Evolutionary conservation across 371 early-diverging fungal genomes (phyloP), one percentile per base, ranked within the genome.

Genomic region (Apophysomyces ossiformis): DNA sequence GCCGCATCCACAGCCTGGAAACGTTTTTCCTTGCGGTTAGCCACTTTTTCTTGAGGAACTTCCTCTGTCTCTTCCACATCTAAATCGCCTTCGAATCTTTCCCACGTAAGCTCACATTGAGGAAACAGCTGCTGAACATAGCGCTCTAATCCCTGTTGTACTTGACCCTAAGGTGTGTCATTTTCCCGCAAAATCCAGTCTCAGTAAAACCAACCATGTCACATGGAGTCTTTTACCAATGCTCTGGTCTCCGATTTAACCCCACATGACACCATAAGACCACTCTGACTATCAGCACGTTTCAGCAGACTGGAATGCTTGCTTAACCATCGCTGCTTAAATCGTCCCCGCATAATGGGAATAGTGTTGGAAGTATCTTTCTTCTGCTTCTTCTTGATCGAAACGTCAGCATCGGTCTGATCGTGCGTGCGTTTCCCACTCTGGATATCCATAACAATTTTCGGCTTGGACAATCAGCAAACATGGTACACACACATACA

Each of bases 1-100:
- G 84, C 85, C 11, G 83, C 69, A 65, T 87, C 87, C 5, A 87
- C 79, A 5, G 82, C 83, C 64, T 87, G 79, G 37, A 83, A 72
- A 11, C 71, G 68, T 39, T 74, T 75, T 35, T 84, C 82, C 54
- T 84, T 82, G 18, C 67, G 76, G 9, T 63, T 59, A 43, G 63
- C 68, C 1, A 69, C 72, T 21, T 76, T 61, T 37, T 74, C 65
- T n/a, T 65, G 35, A 1, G 57, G 68, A 9, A 63, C 62, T 11
- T 60, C 59, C 1, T 73, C 70, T n/a, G 69, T 41, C 7, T 76
- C 71, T 2, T 75, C 74, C 18, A 77, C 78, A 37, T 83, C 83
- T n/a, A 78, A 64, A 16, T 73, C 69, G 1, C 77, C 83, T 43
- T 81, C 79, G 62, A 73, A 67, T 8, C 77, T 68, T 43, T 70